A percentile compares a stretch with the other conserved stretches of the same genome.
These are phyloP conservation scores for Schizophyllum commune DNA, from an alignment of 1,284 basidiomycete species.

Conservation along the genomic window DNA sequence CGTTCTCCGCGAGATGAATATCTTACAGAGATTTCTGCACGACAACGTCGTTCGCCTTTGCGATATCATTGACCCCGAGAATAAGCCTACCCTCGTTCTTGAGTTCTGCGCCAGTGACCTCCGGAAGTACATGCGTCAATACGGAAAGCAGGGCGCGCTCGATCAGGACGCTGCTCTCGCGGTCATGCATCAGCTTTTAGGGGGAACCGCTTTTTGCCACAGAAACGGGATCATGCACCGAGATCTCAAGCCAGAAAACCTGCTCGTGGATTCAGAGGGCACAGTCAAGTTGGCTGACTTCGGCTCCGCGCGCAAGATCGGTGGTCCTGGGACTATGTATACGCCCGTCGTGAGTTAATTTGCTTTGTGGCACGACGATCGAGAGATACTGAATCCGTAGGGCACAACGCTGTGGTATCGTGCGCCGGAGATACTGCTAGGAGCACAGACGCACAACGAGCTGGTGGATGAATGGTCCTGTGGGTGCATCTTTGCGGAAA, in stretches of 20 bases:
- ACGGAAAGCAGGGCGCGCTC: slow-evolving; percentile 92
- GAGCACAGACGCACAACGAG: slow-evolving; percentile 95
- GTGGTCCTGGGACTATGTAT: slow-evolving; percentile 94
- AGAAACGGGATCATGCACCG: slow-evolving; percentile 97
- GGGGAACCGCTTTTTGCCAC: slow-evolving; percentile 98
- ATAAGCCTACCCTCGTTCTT: slow-evolving; percentile 97
- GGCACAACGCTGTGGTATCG: slow-evolving; percentile 99
- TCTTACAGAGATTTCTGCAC: slow-evolving; percentile 96
- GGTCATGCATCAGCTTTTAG: slow-evolving; percentile 96
- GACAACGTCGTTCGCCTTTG: slow-evolving; percentile 93
- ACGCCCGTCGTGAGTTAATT: slow-evolving; percentile 73
- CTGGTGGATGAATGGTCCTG: slow-evolving; percentile 99
- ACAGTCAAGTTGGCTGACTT: slow-evolving; percentile 98
- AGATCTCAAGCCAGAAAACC: slow-evolving; percentile 96
- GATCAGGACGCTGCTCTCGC: slow-evolving; percentile 91
- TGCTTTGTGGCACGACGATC: not conserved
- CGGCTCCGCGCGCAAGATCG: slow-evolving; percentile 90
- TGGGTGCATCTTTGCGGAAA: slow-evolving; percentile 98
- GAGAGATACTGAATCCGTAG: slow-evolving; percentile 29
- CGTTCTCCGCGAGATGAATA: slow-evolving; percentile 90
- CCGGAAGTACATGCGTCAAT: slow-evolving; percentile 99
- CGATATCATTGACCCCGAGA: slow-evolving; percentile 98
- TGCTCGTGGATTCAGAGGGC: slow-evolving; percentile 94
- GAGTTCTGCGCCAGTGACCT: slow-evolving; percentile 98
- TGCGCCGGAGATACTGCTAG: slow-evolving; percentile 95